These are phyloP conservation scores for Pythium phragmitis DNA, from an alignment of 352 stramenopile genomes.

Conservation along the genomic window DNA sequence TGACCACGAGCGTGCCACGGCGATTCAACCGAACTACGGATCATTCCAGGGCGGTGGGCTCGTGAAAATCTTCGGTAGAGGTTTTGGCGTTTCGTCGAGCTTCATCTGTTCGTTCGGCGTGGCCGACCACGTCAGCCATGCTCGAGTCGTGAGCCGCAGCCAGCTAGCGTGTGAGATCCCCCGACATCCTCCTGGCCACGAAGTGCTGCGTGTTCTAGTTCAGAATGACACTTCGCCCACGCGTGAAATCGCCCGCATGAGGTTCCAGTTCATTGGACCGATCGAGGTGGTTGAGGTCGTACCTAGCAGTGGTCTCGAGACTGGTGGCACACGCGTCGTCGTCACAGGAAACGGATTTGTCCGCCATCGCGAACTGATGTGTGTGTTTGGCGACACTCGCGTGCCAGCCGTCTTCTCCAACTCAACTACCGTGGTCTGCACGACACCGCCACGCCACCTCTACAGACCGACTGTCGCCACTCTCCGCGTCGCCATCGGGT, in stretches of 20 bases:
- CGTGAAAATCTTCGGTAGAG: constrained; percentile 7
- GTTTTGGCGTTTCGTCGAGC: constrained; percentile 8
- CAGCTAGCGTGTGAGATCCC: constrained; percentile 9
- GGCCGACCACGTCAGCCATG: neutral
- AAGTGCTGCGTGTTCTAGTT: constrained; percentile 8
- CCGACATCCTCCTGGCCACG: neutral
- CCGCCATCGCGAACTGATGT: constrained; percentile 20
- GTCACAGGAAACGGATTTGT: constrained; percentile 24
- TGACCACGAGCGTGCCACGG: constrained; percentile 4
- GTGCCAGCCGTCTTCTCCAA: constrained; percentile 26
- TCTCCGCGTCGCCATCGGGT: constrained; percentile 10
- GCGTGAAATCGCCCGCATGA: constrained; percentile 5
- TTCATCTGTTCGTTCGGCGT: constrained; percentile 21
- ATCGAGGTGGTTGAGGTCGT: constrained; percentile 1
- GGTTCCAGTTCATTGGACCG: constrained; percentile 22
- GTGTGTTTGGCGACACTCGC: constrained; percentile 12
- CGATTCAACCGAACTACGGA: constrained; percentile 10
- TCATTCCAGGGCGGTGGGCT: constrained; percentile 14
- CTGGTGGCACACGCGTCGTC: constrained; percentile 12
- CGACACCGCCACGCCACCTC: constrained; percentile 9
- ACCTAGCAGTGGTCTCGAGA: constrained; percentile 13
- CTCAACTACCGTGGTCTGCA: constrained; percentile 15
- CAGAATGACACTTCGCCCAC: neutral
- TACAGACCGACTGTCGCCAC: constrained; percentile 6
- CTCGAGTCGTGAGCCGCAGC: neutral